A percentile compares a stretch with the other conserved stretches of the same genome.
Evolutionary conservation across 345 rosid genomes (phyloP).

Genomic region (Cardamine occulta): DNA sequence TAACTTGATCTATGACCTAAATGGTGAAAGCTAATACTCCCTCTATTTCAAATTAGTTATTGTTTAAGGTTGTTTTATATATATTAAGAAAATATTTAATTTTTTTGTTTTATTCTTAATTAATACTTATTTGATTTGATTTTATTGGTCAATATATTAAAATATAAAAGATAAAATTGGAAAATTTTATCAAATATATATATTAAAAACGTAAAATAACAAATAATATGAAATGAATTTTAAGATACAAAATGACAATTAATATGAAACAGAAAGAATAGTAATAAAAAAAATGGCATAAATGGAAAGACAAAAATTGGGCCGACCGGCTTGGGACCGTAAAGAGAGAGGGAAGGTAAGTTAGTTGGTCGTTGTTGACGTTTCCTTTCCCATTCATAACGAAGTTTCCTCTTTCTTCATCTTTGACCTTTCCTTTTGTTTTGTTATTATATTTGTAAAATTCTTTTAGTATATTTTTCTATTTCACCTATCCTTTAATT

Average conservation of each 20-base stretch:
- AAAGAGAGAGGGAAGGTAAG: constrained; percentile 43
- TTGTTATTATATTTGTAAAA: background rate
- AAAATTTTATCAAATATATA: no score
- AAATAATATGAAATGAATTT: no score
- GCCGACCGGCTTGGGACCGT: constrained; percentile 24
- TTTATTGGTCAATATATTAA: no score
- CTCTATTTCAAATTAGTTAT: no score
- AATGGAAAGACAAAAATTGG: constrained; percentile 25
- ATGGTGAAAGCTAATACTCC: background rate
- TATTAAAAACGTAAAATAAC: no score
- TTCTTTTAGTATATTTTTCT: background rate
- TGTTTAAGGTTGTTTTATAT: no score
- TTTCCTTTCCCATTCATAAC: constrained; percentile 33
- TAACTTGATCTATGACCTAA: background rate
- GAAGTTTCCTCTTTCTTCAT: constrained; percentile 40
- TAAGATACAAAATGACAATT: no score
- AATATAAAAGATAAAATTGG: no score
- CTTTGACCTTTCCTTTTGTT: constrained; percentile 29
- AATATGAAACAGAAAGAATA: no score
- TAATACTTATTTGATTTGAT: no score
- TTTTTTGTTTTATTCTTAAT: no score
- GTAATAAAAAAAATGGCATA: background rate
- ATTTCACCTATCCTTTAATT: background rate
- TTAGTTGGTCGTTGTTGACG: constrained; percentile 47
- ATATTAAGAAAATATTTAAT: no score